These are phyloP conservation scores for Craspedostauros australis DNA, from an alignment of 108 stramenopile species.

Conservation along the genomic window DNA sequence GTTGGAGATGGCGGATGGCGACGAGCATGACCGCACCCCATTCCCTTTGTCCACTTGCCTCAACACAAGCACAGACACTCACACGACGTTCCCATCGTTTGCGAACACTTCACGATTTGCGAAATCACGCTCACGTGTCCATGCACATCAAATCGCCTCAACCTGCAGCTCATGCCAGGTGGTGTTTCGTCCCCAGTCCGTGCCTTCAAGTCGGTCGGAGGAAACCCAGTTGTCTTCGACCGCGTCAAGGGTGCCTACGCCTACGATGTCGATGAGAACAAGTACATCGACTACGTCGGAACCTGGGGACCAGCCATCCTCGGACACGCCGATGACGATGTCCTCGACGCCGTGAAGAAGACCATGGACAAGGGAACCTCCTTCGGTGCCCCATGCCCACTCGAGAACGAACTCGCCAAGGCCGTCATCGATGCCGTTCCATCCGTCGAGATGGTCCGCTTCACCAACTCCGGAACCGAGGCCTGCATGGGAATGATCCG, in stretches of 20 bases:
- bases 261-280: slow-evolving; percentile 98
- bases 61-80: slow-evolving; percentile 3
- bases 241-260: slow-evolving; percentile 96
- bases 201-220: slow-evolving; percentile 97
- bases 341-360: slow-evolving; percentile 80
- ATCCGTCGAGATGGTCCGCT: slow-evolving; percentile 98
- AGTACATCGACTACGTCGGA: slow-evolving; percentile 94
- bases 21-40: background rate
- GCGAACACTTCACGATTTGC: background rate
- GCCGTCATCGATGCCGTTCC: slow-evolving; percentile 95
- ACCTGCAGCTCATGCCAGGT: slow-evolving; percentile 92
- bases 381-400: slow-evolving; percentile 93
- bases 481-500: slow-evolving; percentile 99
- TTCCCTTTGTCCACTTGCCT: slow-evolving; percentile 8
- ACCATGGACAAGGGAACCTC: slow-evolving; percentile 97
- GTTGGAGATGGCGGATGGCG: no score
- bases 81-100: background rate
- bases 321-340: slow-evolving; percentile 97
- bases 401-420: slow-evolving; percentile 97
- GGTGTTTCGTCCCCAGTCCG: slow-evolving; percentile 97
- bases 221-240: slow-evolving; percentile 97
- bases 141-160: background rate
- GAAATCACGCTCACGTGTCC: background rate
- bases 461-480: slow-evolving; percentile 99
- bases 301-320: slow-evolving; percentile 98